Evolutionary conservation across 805 yeast species (phyloP), one percentile per base, ranked within the genome.

Genomic region (Candida boidinii): DNA sequence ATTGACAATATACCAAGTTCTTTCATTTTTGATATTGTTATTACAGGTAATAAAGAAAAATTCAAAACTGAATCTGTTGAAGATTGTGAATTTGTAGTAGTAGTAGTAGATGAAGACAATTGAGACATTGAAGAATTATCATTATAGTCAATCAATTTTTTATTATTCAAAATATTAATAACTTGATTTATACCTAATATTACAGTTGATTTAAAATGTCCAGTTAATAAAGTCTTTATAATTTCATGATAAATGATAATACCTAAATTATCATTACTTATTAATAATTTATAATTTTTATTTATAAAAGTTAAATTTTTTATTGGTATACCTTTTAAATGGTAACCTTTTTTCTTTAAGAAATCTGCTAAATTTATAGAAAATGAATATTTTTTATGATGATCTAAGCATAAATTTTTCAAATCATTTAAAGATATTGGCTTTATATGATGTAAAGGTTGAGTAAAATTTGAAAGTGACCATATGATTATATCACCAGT

Each of bases 401-500:
- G n/a, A n/a, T n/a, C n/a, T n/a, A n/a, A n/a, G n/a, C n/a, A n/a
- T 22, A n/a, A 22, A n/a, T n/a, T 22, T 22, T 10, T 10, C n/a
- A n/a, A n/a, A n/a, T n/a, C n/a, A n/a, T n/a, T n/a, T n/a, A n/a
- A n/a, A 0, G 52, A 43, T 7, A 54, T 42, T 2, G 66, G 61
- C 3, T 48, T 36, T 8, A 58, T 48, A 25, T 45, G 45, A 24
- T 60, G 30, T n/a, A 45, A 31, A 7, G 62, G 63, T 8, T 35
- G 44, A 27, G 31, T 35, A 17, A 51, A 53, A 20, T 50, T 54
- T 11, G 50, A 42, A 18, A 79, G 43, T 39, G 82, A 77, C 94
- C 95, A 90, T 2, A 83, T 43, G 19, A 67, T 58, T 2, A 88
- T 66, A 34, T 62, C 63, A 0, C 96, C 97, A 16, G 66, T 56